Evolutionary conservation across 2,329 filamentous ascomycete species (phyloP), one percentile per base, ranked within the genome.

Genomic region (Pseudogymnoascus pannorum): DNA sequence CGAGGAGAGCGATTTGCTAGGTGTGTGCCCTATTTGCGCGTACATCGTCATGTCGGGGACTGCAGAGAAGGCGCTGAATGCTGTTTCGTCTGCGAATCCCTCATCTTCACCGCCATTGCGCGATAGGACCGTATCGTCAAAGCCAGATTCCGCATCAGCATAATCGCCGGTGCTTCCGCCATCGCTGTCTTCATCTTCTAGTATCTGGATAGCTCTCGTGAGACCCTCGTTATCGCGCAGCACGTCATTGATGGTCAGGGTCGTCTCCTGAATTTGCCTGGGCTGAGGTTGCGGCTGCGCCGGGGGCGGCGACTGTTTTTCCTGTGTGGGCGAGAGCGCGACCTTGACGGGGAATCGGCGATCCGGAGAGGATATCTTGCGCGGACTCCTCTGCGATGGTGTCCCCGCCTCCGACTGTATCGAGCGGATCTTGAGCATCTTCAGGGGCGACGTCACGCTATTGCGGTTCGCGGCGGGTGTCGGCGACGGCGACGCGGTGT

Each of bases 41-140:
- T 95, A 91, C 69, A 87, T 86, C 18, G 91, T 94, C 84, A 94
- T 85, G 68, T 93, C 91, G 5, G 91, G 91, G 60, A 96, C 85
- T 7, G 91, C 91, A 1, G 93, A 97, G 74, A 97, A 97, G 11
- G 83, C 86, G 77, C 91, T 96, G 72, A 96, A 72, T 22, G 72
- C 70, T 24, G 71, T 72, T 58, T 74, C 73, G 33, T 72, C 69
- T 14, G 69, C 68, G 22, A 74, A 71, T 29, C 68, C 69, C 14
- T 69, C 71, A 57, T 73, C 69, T 9, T 74, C 72, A 29, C 71
- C 68, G 38, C 70, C 72, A 24, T 66, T 65, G 42, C 71, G 68
- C 33, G 65, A 69, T 0, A 68, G 66, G 48, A 69, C 62, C 1
- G 67, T 71, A 54, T 70, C 69, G 20, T 71, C 66, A 18, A 63